These are phyloP conservation scores for Ceratocystis variospora DNA, from an alignment of 2,329 filamentous ascomycete species.

Conservation along the genomic window DNA sequence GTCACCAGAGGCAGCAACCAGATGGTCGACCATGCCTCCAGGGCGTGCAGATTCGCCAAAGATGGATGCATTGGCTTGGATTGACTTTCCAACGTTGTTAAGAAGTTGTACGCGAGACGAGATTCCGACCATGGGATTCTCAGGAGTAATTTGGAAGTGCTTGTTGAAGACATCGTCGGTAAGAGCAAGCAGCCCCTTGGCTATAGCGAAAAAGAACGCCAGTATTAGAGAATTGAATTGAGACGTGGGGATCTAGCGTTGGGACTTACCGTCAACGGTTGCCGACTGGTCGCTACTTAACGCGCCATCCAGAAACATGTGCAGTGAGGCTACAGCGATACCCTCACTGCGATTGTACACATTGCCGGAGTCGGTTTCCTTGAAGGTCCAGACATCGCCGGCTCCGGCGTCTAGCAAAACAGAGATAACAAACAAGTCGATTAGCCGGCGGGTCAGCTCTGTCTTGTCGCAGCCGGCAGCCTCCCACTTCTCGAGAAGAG, in stretches of 20 bases:
- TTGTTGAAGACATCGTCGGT: slow-evolving; percentile 26
- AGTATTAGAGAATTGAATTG: neutral
- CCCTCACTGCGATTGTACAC: slow-evolving; percentile 35
- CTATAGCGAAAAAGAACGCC: slow-evolving; percentile 19
- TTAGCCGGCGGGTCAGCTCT: slow-evolving; percentile 39
- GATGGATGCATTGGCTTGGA: slow-evolving; percentile 28
- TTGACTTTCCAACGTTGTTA: slow-evolving; percentile 30
- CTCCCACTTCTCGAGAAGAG: slow-evolving; percentile 34
- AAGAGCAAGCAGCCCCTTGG: slow-evolving; percentile 27
- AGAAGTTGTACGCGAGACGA: slow-evolving; percentile 31
- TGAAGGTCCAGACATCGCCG: slow-evolving; percentile 36
- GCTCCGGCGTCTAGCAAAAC: slow-evolving; percentile 44
- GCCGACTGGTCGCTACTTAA: slow-evolving; percentile 25
- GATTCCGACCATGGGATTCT: slow-evolving; percentile 35
- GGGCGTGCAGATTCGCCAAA: slow-evolving; percentile 33
- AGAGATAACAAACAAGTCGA: slow-evolving; percentile 49
- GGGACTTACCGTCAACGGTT: slow-evolving; percentile 28
- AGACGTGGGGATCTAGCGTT: neutral
- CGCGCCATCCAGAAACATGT: slow-evolving; percentile 35
- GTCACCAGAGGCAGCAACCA: slow-evolving; percentile 25
- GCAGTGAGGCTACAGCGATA: slow-evolving; percentile 36
- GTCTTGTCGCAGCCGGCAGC: slow-evolving; percentile 29
- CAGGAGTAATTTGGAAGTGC: slow-evolving; percentile 32
- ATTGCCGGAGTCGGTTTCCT: slow-evolving; percentile 28
- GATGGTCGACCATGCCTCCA: slow-evolving; percentile 34